Evolutionary conservation across 2,329 filamentous ascomycete genomes (phyloP), one percentile per base, ranked within the genome.

Genomic region (Lojkania enalia): DNA sequence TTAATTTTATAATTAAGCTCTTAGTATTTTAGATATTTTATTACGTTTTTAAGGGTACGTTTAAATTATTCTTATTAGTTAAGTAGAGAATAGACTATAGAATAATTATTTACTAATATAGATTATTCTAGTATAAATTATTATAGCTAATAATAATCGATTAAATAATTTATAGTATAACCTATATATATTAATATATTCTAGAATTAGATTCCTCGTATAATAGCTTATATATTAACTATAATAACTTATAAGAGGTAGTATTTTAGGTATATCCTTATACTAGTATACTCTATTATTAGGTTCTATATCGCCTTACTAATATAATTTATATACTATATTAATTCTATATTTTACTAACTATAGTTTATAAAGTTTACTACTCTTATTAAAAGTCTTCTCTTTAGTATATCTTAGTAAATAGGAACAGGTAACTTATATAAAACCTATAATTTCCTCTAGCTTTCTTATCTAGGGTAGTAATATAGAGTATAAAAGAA

Each of bases 331-430:
- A 39, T 39, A 9, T 16, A 43, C 18, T n/a, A 36, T 20, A 13
- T 31, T 33, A 38, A 19, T 37, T 48, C 32, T 37, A 40, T n/a
- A 43, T 27, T n/a, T 42, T 20, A 30, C n/a, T 12, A 9, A 13
- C 18, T 29, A 35, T 36, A n/a, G 63, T 64, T 60, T 9, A 27
- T 27, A 27, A n/a, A n/a, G n/a, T n/a, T 27, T 46, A 71, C 57
- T 31, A 48, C 61, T 70, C 35, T 63, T 48, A 46, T 70, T 69
- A 32, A 71, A 66, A 11, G 51, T 64, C 46, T 71, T 70, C 4
- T 59, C 63, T 46, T 29, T 56, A 20, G 46, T 49, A 40, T 70
- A 69, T 50, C 52, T 55, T 37, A 71, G 63, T 35, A 32, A 31
- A 42, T 71, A 70, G 13, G 50, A 59, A 45, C 58, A 59, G 3